Evolutionary conservation across 257 asterid genomes (phyloP).

Genomic region (Asclepias syriaca): DNA sequence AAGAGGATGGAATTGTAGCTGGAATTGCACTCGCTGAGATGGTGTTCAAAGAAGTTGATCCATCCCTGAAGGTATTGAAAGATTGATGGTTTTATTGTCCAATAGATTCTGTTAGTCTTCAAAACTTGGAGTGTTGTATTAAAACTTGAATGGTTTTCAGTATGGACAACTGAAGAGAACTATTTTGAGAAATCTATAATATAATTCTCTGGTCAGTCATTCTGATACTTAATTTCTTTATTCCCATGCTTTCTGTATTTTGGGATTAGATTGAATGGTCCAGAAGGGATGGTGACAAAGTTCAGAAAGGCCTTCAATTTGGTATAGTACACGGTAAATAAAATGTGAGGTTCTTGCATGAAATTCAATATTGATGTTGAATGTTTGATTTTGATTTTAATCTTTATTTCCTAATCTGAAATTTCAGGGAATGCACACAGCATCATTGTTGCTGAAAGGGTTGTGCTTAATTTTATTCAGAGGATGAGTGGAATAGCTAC

Average conservation of each 20-base stretch:
- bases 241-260: background rate
- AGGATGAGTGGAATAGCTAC: conserved; percentile 99
- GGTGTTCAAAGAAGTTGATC: conserved; percentile 80
- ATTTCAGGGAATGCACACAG: conserved; percentile 80
- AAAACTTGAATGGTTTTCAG: too few relatives aligned
- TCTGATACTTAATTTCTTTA: background rate
- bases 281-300: conserved; percentile 68
- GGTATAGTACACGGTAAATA: conserved; percentile 80
- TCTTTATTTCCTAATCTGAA: conserved; percentile 13
- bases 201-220: background rate
- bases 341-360: conserved; percentile 8
- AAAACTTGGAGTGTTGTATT: background rate
- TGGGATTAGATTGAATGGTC: conserved; percentile 72
- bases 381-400: conserved; percentile 8
- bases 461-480: conserved; percentile 97
- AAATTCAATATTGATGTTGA: background rate
- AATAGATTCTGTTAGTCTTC: background rate
- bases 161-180: background rate
- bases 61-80: conserved; percentile 64
- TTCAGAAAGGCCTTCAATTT: conserved; percentile 83
- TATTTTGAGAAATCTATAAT: too few relatives aligned
- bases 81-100: background rate
- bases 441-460: conserved; percentile 90
- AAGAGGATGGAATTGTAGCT: conserved; percentile 89
- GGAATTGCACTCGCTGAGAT: conserved; percentile 92